A percentile compares a stretch with the other conserved stretches of the same genome.
Evolutionary conservation across 2,329 filamentous ascomycete species (phyloP).

Genomic region (Alternaria triticimaculans): DNA sequence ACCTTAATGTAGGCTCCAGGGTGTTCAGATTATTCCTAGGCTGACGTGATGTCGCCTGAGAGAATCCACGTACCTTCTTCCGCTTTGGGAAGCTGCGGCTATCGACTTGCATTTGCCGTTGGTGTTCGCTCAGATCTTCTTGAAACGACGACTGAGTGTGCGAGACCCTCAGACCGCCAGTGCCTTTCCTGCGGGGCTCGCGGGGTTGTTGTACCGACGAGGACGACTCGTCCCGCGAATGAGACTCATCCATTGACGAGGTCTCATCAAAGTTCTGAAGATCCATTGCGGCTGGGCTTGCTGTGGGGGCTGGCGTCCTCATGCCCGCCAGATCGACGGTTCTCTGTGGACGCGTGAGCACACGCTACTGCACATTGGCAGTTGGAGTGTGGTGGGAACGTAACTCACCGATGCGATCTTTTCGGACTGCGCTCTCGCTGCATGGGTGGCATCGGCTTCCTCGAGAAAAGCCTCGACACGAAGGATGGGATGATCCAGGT

Average conservation of each 20-base stretch:
- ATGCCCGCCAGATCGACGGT: constrained; percentile 35
- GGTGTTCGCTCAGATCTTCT: constrained; percentile 41
- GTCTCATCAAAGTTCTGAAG: constrained; percentile 11
- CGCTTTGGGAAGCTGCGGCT: constrained; percentile 42
- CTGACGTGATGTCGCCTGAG: neutral
- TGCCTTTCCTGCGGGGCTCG: constrained; percentile 31
- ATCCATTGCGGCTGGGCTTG: constrained; percentile 22
- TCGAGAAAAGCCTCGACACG: constrained; percentile 43
- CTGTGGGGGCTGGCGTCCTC: constrained; percentile 31
- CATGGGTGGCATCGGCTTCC: constrained; percentile 24
- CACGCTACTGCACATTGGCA: neutral
- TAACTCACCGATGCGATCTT: constrained; percentile 38
- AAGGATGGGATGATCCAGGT: constrained; percentile 31
- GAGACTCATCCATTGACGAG: constrained; percentile 8
- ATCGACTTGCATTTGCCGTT: constrained; percentile 44
- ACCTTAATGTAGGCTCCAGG: neutral
- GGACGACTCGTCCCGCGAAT: constrained; percentile 6
- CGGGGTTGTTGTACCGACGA: constrained; percentile 5
- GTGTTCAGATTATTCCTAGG: neutral
- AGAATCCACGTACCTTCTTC: constrained; percentile 26
- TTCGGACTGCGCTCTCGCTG: constrained; percentile 23
- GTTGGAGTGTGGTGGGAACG: neutral
- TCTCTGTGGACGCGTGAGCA: constrained; percentile 22
- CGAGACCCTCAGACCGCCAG: constrained; percentile 36
- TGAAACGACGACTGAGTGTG: constrained; percentile 29